Conservation (phyloP, 2,329 filamentous ascomycete genomes). For the Purpureocillium lavendulum region DNA sequence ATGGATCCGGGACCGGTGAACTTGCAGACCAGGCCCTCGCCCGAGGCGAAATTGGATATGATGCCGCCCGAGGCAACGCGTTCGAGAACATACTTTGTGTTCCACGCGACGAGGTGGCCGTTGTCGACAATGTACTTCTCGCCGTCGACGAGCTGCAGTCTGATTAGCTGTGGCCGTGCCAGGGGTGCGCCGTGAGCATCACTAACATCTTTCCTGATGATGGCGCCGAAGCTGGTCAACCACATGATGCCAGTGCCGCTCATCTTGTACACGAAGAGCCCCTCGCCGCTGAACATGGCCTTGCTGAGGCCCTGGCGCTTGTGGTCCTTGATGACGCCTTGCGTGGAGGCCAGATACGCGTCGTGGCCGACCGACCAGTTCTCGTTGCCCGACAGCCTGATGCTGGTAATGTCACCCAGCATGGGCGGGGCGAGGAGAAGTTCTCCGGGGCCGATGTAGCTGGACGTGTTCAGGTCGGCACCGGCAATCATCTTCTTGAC, state of each 20-base stretch:
- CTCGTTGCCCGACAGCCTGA: constrained; percentile 64
- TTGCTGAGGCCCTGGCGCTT: constrained; percentile 82
- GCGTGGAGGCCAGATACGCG: constrained; percentile 75
- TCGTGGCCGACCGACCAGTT: constrained; percentile 83
- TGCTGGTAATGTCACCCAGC: constrained; percentile 77
- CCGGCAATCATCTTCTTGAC: constrained; percentile 86
- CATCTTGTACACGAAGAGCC: constrained; percentile 83
- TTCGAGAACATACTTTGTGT: constrained; percentile 87
- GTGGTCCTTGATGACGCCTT: constrained; percentile 80
- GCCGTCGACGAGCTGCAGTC: constrained; percentile 44
- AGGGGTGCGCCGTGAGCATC: neutral
- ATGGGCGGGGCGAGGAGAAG: constrained; percentile 72
- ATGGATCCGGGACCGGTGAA: constrained; percentile 88
- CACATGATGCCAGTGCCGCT: constrained; percentile 74
- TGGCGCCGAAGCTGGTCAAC: constrained; percentile 89
- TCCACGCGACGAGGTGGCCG: constrained; percentile 92
- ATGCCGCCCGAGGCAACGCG: constrained; percentile 85
- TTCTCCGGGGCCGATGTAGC: constrained; percentile 84
- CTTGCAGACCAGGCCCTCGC: constrained; percentile 88
- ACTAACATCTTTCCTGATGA: constrained; percentile 86
- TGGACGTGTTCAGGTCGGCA: constrained; percentile 69
- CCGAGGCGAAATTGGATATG: constrained; percentile 75
- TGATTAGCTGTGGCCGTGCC: too few species aligned
- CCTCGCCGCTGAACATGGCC: constrained; percentile 90
- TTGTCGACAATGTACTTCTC: constrained; percentile 93